Evolutionary conservation across 352 stramenopile genomes (phyloP), one percentile per base, ranked within the genome.

Genomic region (Pythium brachiatum): DNA sequence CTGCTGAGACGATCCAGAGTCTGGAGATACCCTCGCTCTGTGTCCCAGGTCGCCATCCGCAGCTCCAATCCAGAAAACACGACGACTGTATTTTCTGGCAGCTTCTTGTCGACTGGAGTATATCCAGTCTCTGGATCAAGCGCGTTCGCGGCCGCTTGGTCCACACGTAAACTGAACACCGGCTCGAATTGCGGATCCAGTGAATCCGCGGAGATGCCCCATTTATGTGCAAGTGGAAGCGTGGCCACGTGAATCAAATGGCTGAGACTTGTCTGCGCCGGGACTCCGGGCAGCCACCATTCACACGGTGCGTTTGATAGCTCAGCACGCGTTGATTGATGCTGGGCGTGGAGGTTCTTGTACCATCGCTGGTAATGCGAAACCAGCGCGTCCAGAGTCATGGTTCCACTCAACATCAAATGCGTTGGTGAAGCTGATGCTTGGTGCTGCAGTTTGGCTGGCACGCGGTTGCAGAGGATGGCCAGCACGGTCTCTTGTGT

Each of bases 1-100:
- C 41, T 23, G 23, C 32, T 51, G 2, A 46, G 26, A 38, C 53
- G 55, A 61, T 68, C 60, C 36, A 68, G 58, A 31, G 53, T 1
- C 34, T 72, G 58, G 16, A 72, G 53, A n/a, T 68, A 72, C 4
- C 54, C 54, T 25, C 59, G 53, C 2, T 70, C 53, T 26, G 50
- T 7, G 29, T 80, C 70, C 75, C 72, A 80, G 1, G 32, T 48
- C 4, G 72, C 69, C 48, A 67, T 58, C 0, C 76, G 64, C 21
- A 80, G 62, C 23, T 73, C 59, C 11, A 83, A 20, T n/a, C 75
- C 75, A 7, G 69, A 60, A 7, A 83, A 38, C 8, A 76, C 62
- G 7, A 53, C 53, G 50, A 83, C 36, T 3, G 53, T 66, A 26
- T 39, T 25, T 6, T 55, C 52, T 21, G 36, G 58, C 39, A 16